Evolutionary conservation across 352 stramenopile species (phyloP).

Genomic region (Pythium monospermum): DNA sequence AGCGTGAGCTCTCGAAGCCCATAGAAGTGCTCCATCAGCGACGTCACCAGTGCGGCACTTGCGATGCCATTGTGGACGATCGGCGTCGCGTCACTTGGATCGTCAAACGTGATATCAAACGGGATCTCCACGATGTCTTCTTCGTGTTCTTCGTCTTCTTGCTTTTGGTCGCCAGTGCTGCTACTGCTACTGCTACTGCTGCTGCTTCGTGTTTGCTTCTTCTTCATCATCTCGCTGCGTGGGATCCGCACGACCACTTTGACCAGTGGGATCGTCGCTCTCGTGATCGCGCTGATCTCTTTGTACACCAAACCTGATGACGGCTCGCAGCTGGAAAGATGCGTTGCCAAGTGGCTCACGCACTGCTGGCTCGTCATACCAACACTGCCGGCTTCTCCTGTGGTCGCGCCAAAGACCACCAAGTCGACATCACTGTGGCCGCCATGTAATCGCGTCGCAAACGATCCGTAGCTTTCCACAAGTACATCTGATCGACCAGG

Average conservation of each 20-base stretch:
- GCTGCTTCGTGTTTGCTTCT: constrained; percentile 11
- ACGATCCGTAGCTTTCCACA: constrained; percentile 74
- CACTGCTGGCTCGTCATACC: constrained; percentile 33
- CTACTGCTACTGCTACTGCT: too few relatives aligned
- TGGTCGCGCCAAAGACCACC: constrained; percentile 65
- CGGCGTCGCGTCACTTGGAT: constrained; percentile 39
- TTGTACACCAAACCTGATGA: constrained; percentile 30
- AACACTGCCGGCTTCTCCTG: background rate
- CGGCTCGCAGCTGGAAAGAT: constrained; percentile 11
- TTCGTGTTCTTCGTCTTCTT: too few relatives aligned
- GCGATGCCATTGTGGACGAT: constrained; percentile 75
- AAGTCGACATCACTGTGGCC: constrained; percentile 73
- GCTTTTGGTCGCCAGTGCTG: too few relatives aligned
- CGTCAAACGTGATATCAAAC: constrained; percentile 85
- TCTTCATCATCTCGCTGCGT: background rate
- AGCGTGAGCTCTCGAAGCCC: constrained; percentile 78
- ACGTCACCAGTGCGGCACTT: constrained; percentile 64
- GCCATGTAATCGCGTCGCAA: constrained; percentile 60
- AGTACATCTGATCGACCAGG: too few relatives aligned
- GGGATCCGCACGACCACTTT: constrained; percentile 59
- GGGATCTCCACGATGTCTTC: too few relatives aligned
- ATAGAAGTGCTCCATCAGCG: constrained; percentile 62
- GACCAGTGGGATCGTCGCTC: constrained; percentile 67
- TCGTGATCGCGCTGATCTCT: constrained; percentile 67
- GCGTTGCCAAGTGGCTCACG: constrained; percentile 29